Conservation (phyloP, 2,329 filamentous ascomycete species). For the Dichotomopilus funicola region DNA sequence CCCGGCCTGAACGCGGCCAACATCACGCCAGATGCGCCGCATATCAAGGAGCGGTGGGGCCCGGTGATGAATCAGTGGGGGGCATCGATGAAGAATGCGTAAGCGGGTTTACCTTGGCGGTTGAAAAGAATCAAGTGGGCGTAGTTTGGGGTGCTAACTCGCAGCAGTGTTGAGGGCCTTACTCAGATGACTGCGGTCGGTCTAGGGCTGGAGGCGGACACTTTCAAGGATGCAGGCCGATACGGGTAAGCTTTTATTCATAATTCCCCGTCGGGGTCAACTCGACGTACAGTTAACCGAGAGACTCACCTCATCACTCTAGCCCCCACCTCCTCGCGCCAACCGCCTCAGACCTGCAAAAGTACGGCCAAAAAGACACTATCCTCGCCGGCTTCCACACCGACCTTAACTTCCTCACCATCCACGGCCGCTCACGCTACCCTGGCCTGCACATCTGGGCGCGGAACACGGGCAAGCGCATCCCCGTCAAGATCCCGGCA, state of each 20-base stretch:
- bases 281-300: background rate
- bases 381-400: slow-evolving; percentile 59
- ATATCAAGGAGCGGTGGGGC: slow-evolving; percentile 46
- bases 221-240: slow-evolving; percentile 48
- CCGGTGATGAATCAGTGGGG: slow-evolving; percentile 53
- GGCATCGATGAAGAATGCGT: slow-evolving; percentile 54
- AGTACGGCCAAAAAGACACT: slow-evolving; percentile 48
- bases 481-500: slow-evolving; percentile 51
- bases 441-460: slow-evolving; percentile 58
- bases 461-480: slow-evolving; percentile 53
- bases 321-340: slow-evolving; percentile 57
- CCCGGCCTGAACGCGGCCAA: slow-evolving; percentile 50
- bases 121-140: too few species aligned
- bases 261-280: background rate
- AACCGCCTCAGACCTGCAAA: slow-evolving; percentile 51
- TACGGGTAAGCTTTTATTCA: slow-evolving; percentile 41
- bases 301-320: background rate
- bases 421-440: slow-evolving; percentile 57
- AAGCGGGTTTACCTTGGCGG: slow-evolving; percentile 18
- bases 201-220: slow-evolving; percentile 44
- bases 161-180: slow-evolving; percentile 43
- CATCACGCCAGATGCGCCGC: slow-evolving; percentile 43
- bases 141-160: background rate
- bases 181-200: slow-evolving; percentile 55
- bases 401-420: slow-evolving; percentile 59